Evolutionary conservation across 352 stramenopile species (phyloP), one percentile per base, ranked within the genome.

Genomic region (Elongisporangium prolatum): DNA sequence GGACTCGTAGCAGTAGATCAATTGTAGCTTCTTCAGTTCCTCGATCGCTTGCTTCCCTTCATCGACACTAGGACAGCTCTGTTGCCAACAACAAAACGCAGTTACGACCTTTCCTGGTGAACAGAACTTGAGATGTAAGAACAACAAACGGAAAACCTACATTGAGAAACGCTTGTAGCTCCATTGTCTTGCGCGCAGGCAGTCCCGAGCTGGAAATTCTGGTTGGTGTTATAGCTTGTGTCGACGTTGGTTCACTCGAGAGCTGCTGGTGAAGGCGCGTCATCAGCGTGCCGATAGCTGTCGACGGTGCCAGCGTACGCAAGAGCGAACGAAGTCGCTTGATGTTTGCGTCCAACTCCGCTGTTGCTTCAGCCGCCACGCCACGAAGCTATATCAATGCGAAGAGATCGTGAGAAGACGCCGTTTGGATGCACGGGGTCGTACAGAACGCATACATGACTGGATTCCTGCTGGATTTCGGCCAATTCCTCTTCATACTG

Each of bases 1-100:
- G 17, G 79, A 84, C 52, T 88, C 82, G 71, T 91, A 91, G 67
- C 74, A 89, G 71, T 91, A 83, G 61, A 91, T 80, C 52, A 91
- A 77, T 59, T 87, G 75, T 18, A 91, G 67, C 61, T 89, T 91
- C 69, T 87, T 88, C 61, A 91, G 81, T 57, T 89, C 79, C 25
- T 81, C 65, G 56, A 91, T 89, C 48, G 82, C 79, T 48, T 62
- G 67, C 55, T 80, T 80, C 49, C 82, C 82, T 80, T 91, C 82
- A 40, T 87, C 77, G 22, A 73, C 69, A 56, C 71, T 91, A 51
- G 82, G 82, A 63, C 82, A 91, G 67, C 79, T 91, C 82, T 91
- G 55, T n/a, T 48, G 9, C 3, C 21, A 51, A 14, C 34, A 50
- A 22, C 56, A 48, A 64, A n/a, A n/a, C n/a, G n/a, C n/a, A n/a